A percentile compares a stretch with the other conserved stretches of the same genome.
Evolutionary conservation across 768 basidiomycete species (phyloP).

Genomic region (Psilocybe tampanensis): DNA sequence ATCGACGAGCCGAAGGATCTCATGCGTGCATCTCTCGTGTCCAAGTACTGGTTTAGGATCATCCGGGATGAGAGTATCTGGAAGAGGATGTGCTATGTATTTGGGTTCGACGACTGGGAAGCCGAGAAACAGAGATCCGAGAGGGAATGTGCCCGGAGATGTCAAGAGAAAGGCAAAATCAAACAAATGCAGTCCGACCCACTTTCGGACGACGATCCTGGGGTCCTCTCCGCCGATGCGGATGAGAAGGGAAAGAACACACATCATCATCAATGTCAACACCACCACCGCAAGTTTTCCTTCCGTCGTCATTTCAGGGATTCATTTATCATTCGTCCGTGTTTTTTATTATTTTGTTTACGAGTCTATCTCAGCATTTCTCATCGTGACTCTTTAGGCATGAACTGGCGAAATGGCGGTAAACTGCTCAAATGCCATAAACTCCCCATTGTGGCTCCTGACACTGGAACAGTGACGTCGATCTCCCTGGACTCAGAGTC

Average conservation of each 20-base stretch:
- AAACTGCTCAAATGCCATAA: constrained; percentile 68
- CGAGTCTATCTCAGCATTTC: background rate
- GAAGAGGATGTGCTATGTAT: constrained; percentile 69
- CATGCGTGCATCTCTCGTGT: constrained; percentile 69
- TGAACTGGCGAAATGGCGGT: constrained; percentile 79
- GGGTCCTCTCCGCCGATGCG: background rate
- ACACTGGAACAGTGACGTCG: constrained; percentile 62
- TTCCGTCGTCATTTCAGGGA: constrained; percentile 73
- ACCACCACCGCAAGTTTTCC: constrained; percentile 39
- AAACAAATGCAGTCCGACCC: background rate
- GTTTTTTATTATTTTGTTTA: constrained; percentile 4
- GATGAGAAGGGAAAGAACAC: background rate
- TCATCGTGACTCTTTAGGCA: background rate
- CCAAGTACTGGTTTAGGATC: constrained; percentile 69
- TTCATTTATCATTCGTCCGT: constrained; percentile 71
- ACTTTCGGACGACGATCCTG: background rate
- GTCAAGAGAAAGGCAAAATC: background rate
- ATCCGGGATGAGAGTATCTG: constrained; percentile 79
- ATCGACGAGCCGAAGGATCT: constrained; percentile 78
- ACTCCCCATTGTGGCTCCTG: constrained; percentile 33
- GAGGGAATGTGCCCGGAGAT: constrained; percentile 14
- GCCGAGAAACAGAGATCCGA: constrained; percentile 1
- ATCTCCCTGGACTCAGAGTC: constrained; percentile 81
- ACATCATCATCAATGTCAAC: constrained; percentile 3
- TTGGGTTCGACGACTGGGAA: constrained; percentile 46